phyloP scores from a whole-genome alignment of 805 yeast genomes.

The Torulaspora franciscae region DNA sequence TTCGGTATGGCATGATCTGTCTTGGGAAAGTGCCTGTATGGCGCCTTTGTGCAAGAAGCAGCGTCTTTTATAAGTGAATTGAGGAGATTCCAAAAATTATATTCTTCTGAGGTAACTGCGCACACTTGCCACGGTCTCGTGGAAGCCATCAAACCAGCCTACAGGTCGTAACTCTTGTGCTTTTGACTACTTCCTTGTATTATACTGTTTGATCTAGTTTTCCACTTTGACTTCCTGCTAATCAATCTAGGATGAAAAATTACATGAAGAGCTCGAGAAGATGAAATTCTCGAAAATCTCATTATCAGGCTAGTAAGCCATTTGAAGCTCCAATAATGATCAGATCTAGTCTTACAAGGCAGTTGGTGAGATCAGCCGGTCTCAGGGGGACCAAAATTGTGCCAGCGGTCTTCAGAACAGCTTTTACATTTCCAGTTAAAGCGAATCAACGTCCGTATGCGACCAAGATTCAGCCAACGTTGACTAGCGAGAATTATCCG shows the following conservation, averaged over 20 bases:
- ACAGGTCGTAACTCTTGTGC: too few species aligned
- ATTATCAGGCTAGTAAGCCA: neutral
- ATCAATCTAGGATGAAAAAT: neutral
- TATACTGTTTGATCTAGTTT: too few species aligned
- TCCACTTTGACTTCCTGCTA: neutral
- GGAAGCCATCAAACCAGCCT: too few species aligned
- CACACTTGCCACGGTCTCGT: too few species aligned
- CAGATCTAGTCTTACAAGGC: constrained; percentile 7
- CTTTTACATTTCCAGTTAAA: neutral
- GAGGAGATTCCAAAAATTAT: too few species aligned
- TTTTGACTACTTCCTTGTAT: too few species aligned
- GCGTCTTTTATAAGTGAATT: too few species aligned
- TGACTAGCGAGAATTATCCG: constrained; percentile 71
- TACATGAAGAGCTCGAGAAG: neutral
- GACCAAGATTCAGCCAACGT: constrained; percentile 27
- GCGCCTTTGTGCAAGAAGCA: too few species aligned
- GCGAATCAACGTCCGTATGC: constrained; percentile 13
- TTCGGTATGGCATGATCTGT: neutral
- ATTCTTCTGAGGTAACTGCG: too few species aligned
- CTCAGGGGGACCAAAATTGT: constrained; percentile 1
- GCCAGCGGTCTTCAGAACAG: constrained; percentile 1
- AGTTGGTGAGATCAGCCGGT: constrained; percentile 6
- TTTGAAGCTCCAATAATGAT: constrained; percentile 4
- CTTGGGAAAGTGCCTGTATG: too few species aligned
- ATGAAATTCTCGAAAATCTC: neutral